Conservation (phyloP, 257 asterid species). For the Cinchona pubescens region DNA sequence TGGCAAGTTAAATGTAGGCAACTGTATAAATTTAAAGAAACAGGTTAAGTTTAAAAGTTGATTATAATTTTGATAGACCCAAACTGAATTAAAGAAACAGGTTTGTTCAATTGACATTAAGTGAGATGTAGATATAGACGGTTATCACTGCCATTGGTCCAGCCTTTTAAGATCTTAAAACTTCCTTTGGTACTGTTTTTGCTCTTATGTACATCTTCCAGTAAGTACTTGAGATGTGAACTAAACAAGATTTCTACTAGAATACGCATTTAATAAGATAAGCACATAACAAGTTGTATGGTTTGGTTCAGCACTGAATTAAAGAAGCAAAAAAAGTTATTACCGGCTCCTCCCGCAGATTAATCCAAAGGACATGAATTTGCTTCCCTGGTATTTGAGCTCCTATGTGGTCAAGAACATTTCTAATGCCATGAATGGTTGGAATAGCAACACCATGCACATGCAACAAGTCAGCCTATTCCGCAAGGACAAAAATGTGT, state of each 20-base stretch:
- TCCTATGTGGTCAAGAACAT: slow-evolving; percentile 86
- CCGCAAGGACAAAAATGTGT: not conserved
- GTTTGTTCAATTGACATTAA: too few relatives aligned
- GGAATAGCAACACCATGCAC: slow-evolving; percentile 99
- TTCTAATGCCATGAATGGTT: slow-evolving; percentile 80
- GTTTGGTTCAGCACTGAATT: not conserved
- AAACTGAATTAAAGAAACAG: not conserved
- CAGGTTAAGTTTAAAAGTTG: too few relatives aligned
- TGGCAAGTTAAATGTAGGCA: too few relatives aligned
- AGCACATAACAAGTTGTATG: not conserved
- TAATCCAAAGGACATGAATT: slow-evolving; percentile 80
- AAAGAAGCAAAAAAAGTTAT: slow-evolving; percentile 9
- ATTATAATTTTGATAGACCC: not conserved
- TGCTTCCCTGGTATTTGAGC: slow-evolving; percentile 57
- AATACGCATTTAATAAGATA: not conserved
- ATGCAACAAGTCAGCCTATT: slow-evolving; percentile 69
- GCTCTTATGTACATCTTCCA: not conserved
- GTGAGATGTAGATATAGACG: too few relatives aligned
- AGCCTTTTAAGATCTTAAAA: not conserved
- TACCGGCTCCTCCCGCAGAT: slow-evolving; percentile 99
- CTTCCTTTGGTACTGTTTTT: not conserved
- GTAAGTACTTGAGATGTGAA: not conserved
- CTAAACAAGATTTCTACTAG: not conserved
- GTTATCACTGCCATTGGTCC: not conserved
- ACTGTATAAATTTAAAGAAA: too few relatives aligned